A percentile compares a stretch with the other conserved stretches of the same genome.
phyloP scores from a whole-genome alignment of 345 rosid species.

The Bruguiera sexangula region DNA sequence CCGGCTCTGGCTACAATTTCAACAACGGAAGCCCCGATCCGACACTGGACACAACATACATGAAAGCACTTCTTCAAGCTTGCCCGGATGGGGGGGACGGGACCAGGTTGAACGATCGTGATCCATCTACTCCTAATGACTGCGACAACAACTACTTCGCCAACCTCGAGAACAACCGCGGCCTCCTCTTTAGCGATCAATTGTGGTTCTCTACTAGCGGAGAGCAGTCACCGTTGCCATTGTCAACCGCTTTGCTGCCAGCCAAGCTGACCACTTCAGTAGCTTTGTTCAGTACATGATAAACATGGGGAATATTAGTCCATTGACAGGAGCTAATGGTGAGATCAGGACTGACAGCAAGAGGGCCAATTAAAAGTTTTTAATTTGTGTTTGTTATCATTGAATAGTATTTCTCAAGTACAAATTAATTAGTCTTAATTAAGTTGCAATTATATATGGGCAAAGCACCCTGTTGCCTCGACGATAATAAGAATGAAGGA shows the following conservation, averaged over 20 bases:
- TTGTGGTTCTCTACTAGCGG: slow-evolving; percentile 2
- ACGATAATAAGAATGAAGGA: no score
- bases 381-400: no score
- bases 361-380: neutral
- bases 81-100: slow-evolving; percentile 22
- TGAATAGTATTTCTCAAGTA: no score
- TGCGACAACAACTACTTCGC: slow-evolving; percentile 15
- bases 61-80: neutral
- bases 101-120: neutral
- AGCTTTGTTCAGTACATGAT: neutral
- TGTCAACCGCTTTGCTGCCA: slow-evolving; percentile 17
- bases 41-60: slow-evolving; percentile 11
- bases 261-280: slow-evolving; percentile 4
- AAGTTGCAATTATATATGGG: no score
- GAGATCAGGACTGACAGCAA: neutral
- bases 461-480: no score
- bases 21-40: slow-evolving; percentile 20
- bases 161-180: slow-evolving; percentile 8
- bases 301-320: neutral
- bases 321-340: neutral
- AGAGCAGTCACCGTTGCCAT: slow-evolving; percentile 27
- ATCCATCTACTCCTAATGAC: slow-evolving; percentile 2
- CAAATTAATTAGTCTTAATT: no score
- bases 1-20: slow-evolving; percentile 58
- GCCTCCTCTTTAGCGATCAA: slow-evolving; percentile 1